These are phyloP conservation scores for Raddia guianensis DNA, from an alignment of 176 grass and related monocot genomes.

Conservation along the genomic window DNA sequence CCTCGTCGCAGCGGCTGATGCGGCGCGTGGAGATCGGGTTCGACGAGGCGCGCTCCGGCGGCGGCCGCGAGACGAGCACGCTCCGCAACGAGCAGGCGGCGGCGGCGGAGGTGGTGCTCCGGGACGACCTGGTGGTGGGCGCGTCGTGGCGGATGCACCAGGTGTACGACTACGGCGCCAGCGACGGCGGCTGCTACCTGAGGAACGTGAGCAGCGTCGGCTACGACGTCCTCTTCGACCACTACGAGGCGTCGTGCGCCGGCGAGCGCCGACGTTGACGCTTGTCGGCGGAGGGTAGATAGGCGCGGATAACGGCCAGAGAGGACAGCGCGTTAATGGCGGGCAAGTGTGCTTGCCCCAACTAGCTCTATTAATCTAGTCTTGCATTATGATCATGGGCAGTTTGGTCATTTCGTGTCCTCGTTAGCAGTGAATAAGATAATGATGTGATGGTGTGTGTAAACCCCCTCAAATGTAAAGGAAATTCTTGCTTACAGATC, in stretches of 20 bases:
- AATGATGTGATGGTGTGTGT: conserved; percentile 31
- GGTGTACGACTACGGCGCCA: conserved; percentile 79
- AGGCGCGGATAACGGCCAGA: conserved; percentile 38
- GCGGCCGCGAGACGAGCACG: conserved; percentile 42
- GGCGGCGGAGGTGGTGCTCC: conserved; percentile 66
- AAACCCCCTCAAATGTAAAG: conserved; percentile 25
- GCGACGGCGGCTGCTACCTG: conserved; percentile 65
- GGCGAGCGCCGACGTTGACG: conserved; percentile 45
- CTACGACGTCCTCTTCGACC: conserved; percentile 71
- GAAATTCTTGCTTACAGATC: not conserved
- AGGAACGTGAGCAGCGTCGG: conserved; percentile 74
- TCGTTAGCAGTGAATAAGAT: conserved; percentile 46
- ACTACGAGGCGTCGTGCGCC: conserved; percentile 50
- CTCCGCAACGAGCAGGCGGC: conserved; percentile 69
- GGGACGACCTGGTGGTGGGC: conserved; percentile 66
- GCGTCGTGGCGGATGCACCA: conserved; percentile 72
- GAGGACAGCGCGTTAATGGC: conserved; percentile 34
- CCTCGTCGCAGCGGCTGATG: conserved; percentile 52
- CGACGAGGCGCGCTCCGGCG: conserved; percentile 47
- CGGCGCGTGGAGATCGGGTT: conserved; percentile 64
- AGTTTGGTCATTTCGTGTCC: conserved; percentile 17
- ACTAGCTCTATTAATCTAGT: not conserved
- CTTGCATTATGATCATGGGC: conserved; percentile 15
- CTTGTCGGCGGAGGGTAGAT: conserved; percentile 19
- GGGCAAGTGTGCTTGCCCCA: not conserved